Conservation (phyloP, 2,329 filamentous ascomycete genomes). For the Xylaria sp. region DNA sequence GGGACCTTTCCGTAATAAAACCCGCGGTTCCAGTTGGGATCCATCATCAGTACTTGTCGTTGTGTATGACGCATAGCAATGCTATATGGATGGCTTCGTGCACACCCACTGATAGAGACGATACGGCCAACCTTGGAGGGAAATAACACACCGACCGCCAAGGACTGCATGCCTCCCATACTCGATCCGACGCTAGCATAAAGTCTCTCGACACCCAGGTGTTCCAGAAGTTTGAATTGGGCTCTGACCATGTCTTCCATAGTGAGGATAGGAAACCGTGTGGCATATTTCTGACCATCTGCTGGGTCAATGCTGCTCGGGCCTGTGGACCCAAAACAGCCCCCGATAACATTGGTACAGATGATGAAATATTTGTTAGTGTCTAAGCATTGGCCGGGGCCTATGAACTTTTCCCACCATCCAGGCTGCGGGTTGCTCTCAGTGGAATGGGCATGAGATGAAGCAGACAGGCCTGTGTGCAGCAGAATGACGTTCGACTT, state of each 20-base stretch:
- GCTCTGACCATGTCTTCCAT: conserved; percentile 98
- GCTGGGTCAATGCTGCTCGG: conserved; percentile 87
- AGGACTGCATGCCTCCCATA: conserved; percentile 98
- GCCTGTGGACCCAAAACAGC: conserved; percentile 94
- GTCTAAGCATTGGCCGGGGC: conserved; percentile 81
- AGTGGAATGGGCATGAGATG: conserved; percentile 96
- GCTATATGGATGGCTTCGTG: conserved; percentile 93
- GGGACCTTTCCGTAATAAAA: conserved; percentile 91
- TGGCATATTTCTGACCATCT: conserved; percentile 88
- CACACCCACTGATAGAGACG: conserved; percentile 91
- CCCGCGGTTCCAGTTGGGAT: conserved; percentile 93
- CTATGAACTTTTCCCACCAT: conserved; percentile 99
- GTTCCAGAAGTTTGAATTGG: conserved; percentile 87
- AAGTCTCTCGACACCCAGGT: conserved; percentile 75
- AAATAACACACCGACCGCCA: conserved; percentile 85
- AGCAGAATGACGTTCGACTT: conserved; percentile 89
- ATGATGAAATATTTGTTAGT: conserved; percentile 92
- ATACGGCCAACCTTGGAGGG: conserved; percentile 81
- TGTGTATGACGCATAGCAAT: conserved; percentile 99
- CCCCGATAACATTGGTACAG: conserved; percentile 95
- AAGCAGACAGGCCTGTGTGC: conserved; percentile 95
- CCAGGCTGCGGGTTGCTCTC: conserved; percentile 82
- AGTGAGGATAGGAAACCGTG: conserved; percentile 92
- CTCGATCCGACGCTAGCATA: conserved; percentile 94
- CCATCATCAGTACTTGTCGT: conserved; percentile 98